Conservation (phyloP, 176 grass and related monocot species). For the Phragmites australis region DNA sequence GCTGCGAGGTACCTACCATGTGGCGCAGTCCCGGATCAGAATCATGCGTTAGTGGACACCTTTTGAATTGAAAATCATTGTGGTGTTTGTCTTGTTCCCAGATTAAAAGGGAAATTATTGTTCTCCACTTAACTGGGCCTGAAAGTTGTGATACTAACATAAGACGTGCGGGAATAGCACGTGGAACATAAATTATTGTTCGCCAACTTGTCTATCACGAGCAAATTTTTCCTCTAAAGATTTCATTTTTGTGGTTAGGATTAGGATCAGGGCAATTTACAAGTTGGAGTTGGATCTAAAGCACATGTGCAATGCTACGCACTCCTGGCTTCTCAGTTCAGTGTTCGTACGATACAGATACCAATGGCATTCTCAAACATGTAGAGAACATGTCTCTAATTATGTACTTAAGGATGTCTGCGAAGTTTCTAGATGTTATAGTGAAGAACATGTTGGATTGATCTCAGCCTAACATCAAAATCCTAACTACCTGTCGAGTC, state of each 20-base stretch:
- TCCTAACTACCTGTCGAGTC: too few species aligned
- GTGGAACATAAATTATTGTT: too few species aligned
- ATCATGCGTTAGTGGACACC: constrained; percentile 15
- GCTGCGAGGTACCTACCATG: constrained; percentile 77
- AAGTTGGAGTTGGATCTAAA: background rate
- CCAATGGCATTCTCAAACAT: background rate
- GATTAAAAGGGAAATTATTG: constrained; percentile 29
- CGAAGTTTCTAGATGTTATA: background rate
- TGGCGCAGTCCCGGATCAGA: background rate
- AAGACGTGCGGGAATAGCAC: constrained; percentile 32
- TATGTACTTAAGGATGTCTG: background rate
- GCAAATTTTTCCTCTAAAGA: constrained; percentile 1
- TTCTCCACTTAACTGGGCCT: constrained; percentile 25
- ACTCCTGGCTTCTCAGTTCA: background rate
- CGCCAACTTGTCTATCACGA: constrained; percentile 28
- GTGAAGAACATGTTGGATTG: background rate
- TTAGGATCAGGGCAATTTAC: constrained; percentile 1
- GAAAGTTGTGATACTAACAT: constrained; percentile 24
- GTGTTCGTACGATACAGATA: background rate
- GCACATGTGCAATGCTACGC: background rate
- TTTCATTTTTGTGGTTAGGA: background rate
- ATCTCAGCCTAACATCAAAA: too few species aligned
- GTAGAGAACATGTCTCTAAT: background rate
- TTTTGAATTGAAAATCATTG: constrained; percentile 28
- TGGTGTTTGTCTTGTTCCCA: constrained; percentile 26